Evolutionary conservation across 352 stramenopile species (phyloP).

Genomic region (Elongisporangium undulatum): DNA sequence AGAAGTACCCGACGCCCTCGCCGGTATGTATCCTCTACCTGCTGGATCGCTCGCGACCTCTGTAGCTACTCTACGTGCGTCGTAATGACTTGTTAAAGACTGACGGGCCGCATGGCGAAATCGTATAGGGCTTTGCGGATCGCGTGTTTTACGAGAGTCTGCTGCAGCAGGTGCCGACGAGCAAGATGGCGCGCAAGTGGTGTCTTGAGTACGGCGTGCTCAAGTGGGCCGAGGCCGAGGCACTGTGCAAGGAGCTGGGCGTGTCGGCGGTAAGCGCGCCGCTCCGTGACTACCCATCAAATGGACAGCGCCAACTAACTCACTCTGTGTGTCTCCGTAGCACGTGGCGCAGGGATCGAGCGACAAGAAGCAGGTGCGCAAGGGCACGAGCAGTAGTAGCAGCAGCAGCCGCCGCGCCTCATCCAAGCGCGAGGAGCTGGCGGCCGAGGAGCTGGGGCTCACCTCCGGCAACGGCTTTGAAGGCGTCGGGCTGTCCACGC

Average conservation of each 20-base stretch:
- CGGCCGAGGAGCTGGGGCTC: constrained; percentile 57
- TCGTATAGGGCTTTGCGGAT: constrained; percentile 70
- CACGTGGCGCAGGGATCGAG: constrained; percentile 57
- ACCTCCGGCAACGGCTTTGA: constrained; percentile 36
- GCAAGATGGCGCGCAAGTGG: constrained; percentile 88
- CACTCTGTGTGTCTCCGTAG: constrained; percentile 17
- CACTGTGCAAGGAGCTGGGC: constrained; percentile 71
- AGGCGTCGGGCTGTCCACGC: constrained; percentile 53
- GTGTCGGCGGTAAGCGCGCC: constrained; percentile 42
- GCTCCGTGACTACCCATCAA: constrained; percentile 3
- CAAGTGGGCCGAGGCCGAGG: constrained; percentile 79
- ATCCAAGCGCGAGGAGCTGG: constrained; percentile 37
- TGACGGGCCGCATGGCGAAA: background rate
- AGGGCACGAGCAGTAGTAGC: constrained; percentile 12
- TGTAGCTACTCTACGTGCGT: background rate
- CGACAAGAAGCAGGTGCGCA: constrained; percentile 27
- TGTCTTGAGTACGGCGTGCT: constrained; percentile 89
- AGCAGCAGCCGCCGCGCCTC: constrained; percentile 15
- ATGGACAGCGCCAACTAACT: background rate
- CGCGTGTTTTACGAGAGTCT: constrained; percentile 90
- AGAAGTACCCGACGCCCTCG: constrained; percentile 86
- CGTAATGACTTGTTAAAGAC: background rate
- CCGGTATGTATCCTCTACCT: constrained; percentile 32
- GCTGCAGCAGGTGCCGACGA: constrained; percentile 78
- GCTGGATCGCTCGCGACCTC: background rate